Conservation (phyloP, 1,284 basidiomycete genomes). For the Moesziomyces globuligerus region DNA sequence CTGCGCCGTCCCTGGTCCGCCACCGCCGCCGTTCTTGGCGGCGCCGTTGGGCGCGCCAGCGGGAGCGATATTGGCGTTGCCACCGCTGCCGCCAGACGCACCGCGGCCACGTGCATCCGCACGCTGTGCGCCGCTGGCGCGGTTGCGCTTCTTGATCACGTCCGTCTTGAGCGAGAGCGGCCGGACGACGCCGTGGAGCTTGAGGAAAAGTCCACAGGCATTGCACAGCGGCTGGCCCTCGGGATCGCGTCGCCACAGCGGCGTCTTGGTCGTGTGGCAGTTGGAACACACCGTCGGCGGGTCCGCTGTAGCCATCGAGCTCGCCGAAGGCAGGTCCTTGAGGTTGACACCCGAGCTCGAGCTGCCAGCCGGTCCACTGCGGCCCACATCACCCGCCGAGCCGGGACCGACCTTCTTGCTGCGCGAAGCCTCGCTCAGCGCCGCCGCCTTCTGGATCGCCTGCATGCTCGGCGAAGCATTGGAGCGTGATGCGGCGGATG, state of each 20-base stretch:
- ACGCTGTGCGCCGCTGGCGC: slow-evolving; percentile 46
- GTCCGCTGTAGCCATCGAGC: slow-evolving; percentile 53
- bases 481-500: slow-evolving; percentile 23
- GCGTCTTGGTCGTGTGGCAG: slow-evolving; percentile 94
- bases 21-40: slow-evolving; percentile 11
- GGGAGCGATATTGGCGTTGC: slow-evolving; percentile 24
- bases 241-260: slow-evolving; percentile 91
- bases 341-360: slow-evolving; percentile 30
- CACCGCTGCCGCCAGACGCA: slow-evolving; percentile 14
- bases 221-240: slow-evolving; percentile 88
- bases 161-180: slow-evolving; percentile 95
- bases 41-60: slow-evolving; percentile 10
- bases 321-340: slow-evolving; percentile 42
- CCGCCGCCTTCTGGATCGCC: slow-evolving; percentile 37
- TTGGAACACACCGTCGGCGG: slow-evolving; percentile 85
- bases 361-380: slow-evolving; percentile 11
- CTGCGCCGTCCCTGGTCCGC: neutral
- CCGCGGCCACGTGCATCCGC: slow-evolving; percentile 23
- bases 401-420: slow-evolving; percentile 13
- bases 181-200: slow-evolving; percentile 92
- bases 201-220: slow-evolving; percentile 72
- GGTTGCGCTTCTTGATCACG: slow-evolving; percentile 89
- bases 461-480: slow-evolving; percentile 38
- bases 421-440: slow-evolving; percentile 31
- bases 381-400: neutral